Evolutionary conservation across 2,329 filamentous ascomycete species (phyloP), one percentile per base, ranked within the genome.

Genomic region (Kalaharituber pfeilii): DNA sequence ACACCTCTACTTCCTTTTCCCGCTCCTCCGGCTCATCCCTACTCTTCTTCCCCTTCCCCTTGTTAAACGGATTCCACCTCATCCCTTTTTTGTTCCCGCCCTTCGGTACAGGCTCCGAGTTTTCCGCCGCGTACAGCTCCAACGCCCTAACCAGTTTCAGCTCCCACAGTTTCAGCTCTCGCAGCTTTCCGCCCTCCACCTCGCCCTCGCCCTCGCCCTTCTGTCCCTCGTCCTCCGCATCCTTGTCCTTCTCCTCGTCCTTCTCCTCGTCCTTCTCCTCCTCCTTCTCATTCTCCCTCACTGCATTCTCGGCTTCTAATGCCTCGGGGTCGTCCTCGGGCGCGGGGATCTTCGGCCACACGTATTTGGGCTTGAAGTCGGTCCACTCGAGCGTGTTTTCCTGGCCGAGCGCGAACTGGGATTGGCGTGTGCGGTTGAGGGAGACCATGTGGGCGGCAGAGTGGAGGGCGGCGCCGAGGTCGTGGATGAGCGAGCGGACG

Each of bases 401-500:
- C 29, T 77, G 73, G 1, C 78, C 80, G 0, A 94, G 71, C 54
- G 77, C 75, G 64, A 93, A 96, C 57, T 86, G 78, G 18, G 80
- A 84, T 69, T 98, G 91, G 52, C 84, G 78, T 2, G 79, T 83
- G 53, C 91, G 81, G 54, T 83, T 76, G 20, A 98, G 77, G 62
- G 84, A 80, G 22, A 84, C 79, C 89, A 98, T 96, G 60, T 91
- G 74, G 29, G 77, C 91, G 24, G 85, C 80, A 11, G 86, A 94
- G 52, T 78, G 80, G 13, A 95, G 75, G 62, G 86, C 86, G 60
- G 80, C 73, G 22, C 89, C 91, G 2, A 98, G 75, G 64, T 98
- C 91, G 66, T 96, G 87, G 63, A 86, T 88, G 62, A 98, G 79
- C 55, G 84, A 93, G 59, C 91, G 83, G 13, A 98, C 88, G 68